Evolutionary conservation across 2,329 filamentous ascomycete genomes (phyloP), one percentile per base, ranked within the genome.

Genomic region (Ophiostoma pallidulum): DNA sequence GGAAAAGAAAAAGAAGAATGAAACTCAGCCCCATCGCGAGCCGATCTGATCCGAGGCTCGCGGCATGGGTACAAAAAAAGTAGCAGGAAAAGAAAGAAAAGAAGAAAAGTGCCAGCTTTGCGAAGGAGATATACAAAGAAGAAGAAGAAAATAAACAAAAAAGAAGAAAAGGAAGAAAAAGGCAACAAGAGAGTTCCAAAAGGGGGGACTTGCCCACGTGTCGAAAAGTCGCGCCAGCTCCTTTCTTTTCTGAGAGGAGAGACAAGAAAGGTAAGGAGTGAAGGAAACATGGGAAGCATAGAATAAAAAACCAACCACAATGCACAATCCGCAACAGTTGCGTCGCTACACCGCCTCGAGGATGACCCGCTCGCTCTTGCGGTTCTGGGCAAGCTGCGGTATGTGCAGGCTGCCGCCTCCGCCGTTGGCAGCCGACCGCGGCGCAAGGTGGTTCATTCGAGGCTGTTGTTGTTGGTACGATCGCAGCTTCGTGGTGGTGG

Each of bases 321-420:
- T n/a, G n/a, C n/a, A n/a, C n/a, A n/a, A n/a, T n/a, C n/a, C n/a
- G n/a, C n/a, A n/a, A n/a, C n/a, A n/a, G 16, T 19, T 28, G 7
- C 8, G 8, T 19, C 24, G 45, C 48, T 45, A 71, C 24, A 60
- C 65, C 9, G 65, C 65, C 51, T 79, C 75, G 22, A 79, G 60
- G 32, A 78, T 61, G 29, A 74, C 69, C 49, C 68, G 67, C 60
- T 77, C 73, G 57, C 76, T 79, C 61, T 71, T 72, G 50, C 73
- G 66, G 52, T 72, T 60, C 47, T 64, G 66, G 3, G 60, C 60
- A 31, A 65, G 56, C 40, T 64, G 60, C 18, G 35, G 32, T 7
- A 46, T 41, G 4, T 46, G 36, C 29, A 49, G 22, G 32, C 37
- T 37, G 42, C 45, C 28, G 35, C 16, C n/a, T n/a, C n/a, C 35